These are phyloP conservation scores for Trichoderma sp. DNA, from an alignment of 2,329 filamentous ascomycete species.

Conservation along the genomic window DNA sequence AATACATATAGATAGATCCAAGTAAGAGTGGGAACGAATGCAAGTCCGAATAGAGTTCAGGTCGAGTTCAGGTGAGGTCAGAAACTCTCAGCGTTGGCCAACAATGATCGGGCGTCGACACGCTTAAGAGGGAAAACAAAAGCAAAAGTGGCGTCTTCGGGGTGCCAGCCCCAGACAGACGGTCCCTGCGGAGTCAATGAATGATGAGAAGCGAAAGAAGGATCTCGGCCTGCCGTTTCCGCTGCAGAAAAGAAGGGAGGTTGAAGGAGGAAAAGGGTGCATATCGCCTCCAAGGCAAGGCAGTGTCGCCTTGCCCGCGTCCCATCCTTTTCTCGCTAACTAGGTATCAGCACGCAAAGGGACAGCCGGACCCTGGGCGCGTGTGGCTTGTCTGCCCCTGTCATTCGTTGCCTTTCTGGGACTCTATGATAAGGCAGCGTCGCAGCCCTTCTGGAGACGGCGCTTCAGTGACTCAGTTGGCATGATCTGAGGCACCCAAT, in stretches of 20 bases:
- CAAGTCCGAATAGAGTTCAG: not conserved
- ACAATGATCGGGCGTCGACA: not conserved
- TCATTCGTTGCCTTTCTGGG: conserved; percentile 19
- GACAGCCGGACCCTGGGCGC: not conserved
- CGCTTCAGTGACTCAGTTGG: not conserved
- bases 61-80: not conserved
- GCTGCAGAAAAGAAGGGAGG: conserved; percentile 51
- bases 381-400: conserved; percentile 8
- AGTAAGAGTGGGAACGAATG: not conserved
- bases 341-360: not conserved
- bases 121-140: not conserved
- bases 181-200: not conserved
- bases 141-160: conserved; percentile 1
- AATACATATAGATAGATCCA: too few relatives aligned
- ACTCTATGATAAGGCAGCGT: conserved; percentile 14
- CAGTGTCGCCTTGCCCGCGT: conserved; percentile 52
- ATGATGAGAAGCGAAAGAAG: not conserved
- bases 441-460: conserved; percentile 13
- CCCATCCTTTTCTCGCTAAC: not conserved
- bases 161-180: conserved; percentile 18
- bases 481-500: not conserved
- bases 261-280: conserved; percentile 36
- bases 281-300: too few relatives aligned
- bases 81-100: not conserved
- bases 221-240: conserved; percentile 4